phyloP scores from a whole-genome alignment of 768 basidiomycete genomes.

The Termitomyces sp. region DNA sequence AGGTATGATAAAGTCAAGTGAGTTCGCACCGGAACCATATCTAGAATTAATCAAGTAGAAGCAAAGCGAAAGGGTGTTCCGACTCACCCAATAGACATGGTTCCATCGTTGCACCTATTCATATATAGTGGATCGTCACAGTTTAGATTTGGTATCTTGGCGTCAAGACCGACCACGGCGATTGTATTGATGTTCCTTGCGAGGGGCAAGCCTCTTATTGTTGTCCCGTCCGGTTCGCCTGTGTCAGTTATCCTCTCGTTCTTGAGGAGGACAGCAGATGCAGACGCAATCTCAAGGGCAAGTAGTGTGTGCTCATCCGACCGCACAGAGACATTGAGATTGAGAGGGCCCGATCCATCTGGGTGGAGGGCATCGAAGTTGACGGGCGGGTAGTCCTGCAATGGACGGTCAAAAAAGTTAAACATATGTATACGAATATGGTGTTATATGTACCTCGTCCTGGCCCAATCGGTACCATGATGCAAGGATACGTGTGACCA shows the following conservation, averaged over 20 bases:
- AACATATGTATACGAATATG: background rate
- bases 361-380: constrained; percentile 45
- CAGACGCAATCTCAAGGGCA: constrained; percentile 59
- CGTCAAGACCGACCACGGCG: constrained; percentile 61
- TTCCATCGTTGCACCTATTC: constrained; percentile 56
- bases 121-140: constrained; percentile 42
- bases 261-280: constrained; percentile 67
- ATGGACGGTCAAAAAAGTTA: background rate
- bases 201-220: constrained; percentile 40
- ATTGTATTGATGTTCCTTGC: constrained; percentile 48
- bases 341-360: constrained; percentile 42
- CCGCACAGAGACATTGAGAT: constrained; percentile 41
- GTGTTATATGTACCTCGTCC: constrained; percentile 33
- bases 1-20: constrained; percentile 39
- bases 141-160: constrained; percentile 42
- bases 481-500: constrained; percentile 43
- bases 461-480: constrained; percentile 47
- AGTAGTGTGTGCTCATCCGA: constrained; percentile 44
- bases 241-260: constrained; percentile 43
- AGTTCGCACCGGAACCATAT: constrained; percentile 51
- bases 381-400: constrained; percentile 39
- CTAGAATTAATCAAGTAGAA: constrained; percentile 18
- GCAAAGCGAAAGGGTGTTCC: constrained; percentile 14
- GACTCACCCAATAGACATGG: constrained; percentile 57
- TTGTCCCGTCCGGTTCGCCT: constrained; percentile 28